These are phyloP conservation scores for Physcomitrium patens DNA, from an alignment of 225 moss, liverwort and hornwort genomes.

Conservation along the genomic window DNA sequence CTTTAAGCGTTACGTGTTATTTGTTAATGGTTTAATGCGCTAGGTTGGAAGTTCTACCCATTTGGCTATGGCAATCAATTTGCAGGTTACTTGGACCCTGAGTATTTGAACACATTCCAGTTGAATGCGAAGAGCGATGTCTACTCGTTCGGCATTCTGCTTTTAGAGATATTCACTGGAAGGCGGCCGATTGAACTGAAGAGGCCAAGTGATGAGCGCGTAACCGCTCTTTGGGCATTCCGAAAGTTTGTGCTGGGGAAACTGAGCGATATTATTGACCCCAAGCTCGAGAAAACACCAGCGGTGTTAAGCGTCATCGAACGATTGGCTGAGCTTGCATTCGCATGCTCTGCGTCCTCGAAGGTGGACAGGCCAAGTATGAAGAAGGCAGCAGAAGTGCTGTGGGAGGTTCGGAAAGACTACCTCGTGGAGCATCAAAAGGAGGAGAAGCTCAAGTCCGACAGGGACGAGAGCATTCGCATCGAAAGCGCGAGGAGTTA, in stretches of 20 bases:
- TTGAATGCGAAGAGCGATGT: constrained; percentile 69
- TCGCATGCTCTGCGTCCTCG: constrained; percentile 65
- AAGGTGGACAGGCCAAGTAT: constrained; percentile 63
- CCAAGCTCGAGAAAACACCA: constrained; percentile 43
- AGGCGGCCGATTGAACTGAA: constrained; percentile 56
- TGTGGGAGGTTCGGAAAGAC: constrained; percentile 67
- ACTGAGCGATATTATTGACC: constrained; percentile 53
- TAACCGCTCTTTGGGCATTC: constrained; percentile 63
- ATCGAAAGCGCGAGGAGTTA: constrained; percentile 9
- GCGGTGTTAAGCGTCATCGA: constrained; percentile 41
- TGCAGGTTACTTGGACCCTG: constrained; percentile 70
- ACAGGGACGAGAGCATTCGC: constrained; percentile 26
- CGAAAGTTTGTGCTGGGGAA: constrained; percentile 59
- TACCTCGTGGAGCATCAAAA: constrained; percentile 44
- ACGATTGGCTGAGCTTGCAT: constrained; percentile 62
- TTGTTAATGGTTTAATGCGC: background rate
- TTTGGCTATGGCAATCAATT: background rate
- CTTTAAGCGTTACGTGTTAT: background rate
- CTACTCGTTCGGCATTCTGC: constrained; percentile 62
- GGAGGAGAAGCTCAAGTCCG: constrained; percentile 31
- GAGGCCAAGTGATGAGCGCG: constrained; percentile 57
- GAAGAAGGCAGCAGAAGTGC: constrained; percentile 58
- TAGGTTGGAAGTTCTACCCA: too few species aligned
- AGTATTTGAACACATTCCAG: constrained; percentile 57
- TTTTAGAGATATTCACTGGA: constrained; percentile 58